phyloP scores from a whole-genome alignment of 805 yeast species.

The Pichia phayaonensis region DNA sequence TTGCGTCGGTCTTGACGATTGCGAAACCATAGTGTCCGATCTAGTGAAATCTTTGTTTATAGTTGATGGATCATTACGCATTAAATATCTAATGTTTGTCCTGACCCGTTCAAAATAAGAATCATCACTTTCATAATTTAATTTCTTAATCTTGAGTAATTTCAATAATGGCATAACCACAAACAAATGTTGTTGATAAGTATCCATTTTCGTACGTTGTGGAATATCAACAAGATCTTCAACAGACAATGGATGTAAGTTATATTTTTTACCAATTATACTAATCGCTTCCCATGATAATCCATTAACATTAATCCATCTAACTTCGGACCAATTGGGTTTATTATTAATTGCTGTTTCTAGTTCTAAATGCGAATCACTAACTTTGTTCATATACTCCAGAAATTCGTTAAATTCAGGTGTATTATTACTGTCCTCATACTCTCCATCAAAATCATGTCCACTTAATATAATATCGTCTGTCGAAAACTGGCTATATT shows the following conservation, averaged over 20 bases:
- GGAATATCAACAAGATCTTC: slow-evolving; percentile 61
- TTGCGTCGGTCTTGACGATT: neutral
- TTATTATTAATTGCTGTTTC: slow-evolving; percentile 25
- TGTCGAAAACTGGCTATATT: slow-evolving; percentile 13
- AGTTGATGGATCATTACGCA: neutral
- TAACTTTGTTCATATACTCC: slow-evolving; percentile 14
- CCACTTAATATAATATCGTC: slow-evolving; percentile 10
- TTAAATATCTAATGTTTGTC: neutral
- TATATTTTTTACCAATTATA: slow-evolving; percentile 35
- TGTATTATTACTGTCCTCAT: neutral
- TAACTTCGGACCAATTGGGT: slow-evolving; percentile 42
- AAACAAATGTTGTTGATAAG: slow-evolving; percentile 44
- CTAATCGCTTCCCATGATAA: slow-evolving; percentile 55
- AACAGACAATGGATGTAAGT: slow-evolving; percentile 46
- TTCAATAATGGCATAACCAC: slow-evolving; percentile 47
- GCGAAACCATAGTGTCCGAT: neutral
- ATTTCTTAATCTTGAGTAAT: slow-evolving; percentile 28
- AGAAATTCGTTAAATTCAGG: slow-evolving; percentile 5
- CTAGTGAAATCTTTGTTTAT: neutral
- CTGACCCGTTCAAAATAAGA: neutral
- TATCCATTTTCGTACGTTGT: slow-evolving; percentile 50
- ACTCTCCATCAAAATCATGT: slow-evolving; percentile 9
- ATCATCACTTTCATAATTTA: neutral
- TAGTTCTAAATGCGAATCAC: slow-evolving; percentile 23
- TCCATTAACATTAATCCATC: slow-evolving; percentile 55